phyloP scores from a whole-genome alignment of 306 rosid species.

The Citrullus mucosospermus region DNA sequence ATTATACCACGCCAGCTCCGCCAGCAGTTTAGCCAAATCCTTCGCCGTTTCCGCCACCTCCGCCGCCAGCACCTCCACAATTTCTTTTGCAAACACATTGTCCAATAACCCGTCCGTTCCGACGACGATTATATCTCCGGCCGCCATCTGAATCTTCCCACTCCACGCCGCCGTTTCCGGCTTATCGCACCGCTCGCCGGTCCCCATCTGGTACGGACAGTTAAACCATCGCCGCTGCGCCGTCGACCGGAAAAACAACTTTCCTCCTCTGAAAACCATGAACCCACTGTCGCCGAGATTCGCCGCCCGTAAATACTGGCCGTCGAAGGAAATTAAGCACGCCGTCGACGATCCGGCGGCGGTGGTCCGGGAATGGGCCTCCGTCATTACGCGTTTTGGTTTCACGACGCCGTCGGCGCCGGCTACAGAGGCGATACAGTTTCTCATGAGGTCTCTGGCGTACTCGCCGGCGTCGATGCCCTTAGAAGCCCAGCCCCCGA shows the following conservation, averaged over 20 bases:
- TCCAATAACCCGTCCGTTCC: slow-evolving; percentile 18
- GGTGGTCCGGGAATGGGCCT: background rate
- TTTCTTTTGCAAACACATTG: slow-evolving; percentile 1
- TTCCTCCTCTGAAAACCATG: background rate
- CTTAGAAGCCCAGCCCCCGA: background rate
- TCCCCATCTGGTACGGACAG: background rate
- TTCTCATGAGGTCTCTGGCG: background rate
- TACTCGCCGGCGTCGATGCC: slow-evolving; percentile 5
- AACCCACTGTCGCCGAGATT: slow-evolving; percentile 4
- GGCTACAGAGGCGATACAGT: background rate
- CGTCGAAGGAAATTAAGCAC: background rate
- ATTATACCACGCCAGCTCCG: background rate
- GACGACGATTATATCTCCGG: slow-evolving; percentile 1
- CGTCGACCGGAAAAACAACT: background rate
- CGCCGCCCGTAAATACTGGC: background rate
- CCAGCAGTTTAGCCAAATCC: background rate
- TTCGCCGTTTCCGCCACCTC: background rate
- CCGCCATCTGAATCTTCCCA: background rate
- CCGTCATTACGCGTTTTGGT: background rate
- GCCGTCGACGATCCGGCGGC: background rate
- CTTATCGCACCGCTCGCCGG: background rate
- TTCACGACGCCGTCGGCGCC: background rate
- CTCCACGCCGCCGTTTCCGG: background rate
- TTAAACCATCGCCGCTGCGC: background rate
- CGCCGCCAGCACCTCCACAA: background rate